Conservation (phyloP, 2,329 filamentous ascomycete genomes). For the Aspergillus piperis region DNA sequence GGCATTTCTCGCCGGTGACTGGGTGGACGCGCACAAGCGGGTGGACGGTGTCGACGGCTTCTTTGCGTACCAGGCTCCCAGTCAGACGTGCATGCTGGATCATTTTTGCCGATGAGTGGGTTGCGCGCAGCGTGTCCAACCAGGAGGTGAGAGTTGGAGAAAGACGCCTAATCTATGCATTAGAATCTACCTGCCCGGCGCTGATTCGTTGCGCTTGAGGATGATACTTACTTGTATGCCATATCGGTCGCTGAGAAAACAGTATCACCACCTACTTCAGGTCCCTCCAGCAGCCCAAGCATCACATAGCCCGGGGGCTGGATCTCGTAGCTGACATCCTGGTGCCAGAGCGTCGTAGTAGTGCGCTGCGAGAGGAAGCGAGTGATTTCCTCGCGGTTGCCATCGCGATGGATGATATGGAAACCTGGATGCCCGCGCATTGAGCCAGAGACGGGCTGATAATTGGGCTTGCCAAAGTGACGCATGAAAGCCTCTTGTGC, state of each 20-base stretch:
- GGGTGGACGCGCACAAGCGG: conserved; percentile 52
- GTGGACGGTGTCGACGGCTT: conserved; percentile 48
- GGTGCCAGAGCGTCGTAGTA: conserved; percentile 53
- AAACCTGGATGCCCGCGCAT: conserved; percentile 47
- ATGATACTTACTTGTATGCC: conserved; percentile 44
- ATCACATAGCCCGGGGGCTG: conserved; percentile 52
- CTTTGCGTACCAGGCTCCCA: conserved; percentile 48
- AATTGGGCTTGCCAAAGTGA: conserved; percentile 49
- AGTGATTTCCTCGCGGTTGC: conserved; percentile 46
- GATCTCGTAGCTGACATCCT: conserved; percentile 52
- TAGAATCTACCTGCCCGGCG: conserved; percentile 7
- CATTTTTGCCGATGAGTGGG: conserved; percentile 49
- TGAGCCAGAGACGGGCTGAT: conserved; percentile 48
- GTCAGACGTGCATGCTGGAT: conserved; percentile 45
- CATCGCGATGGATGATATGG: conserved; percentile 50
- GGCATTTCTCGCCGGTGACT: conserved; percentile 51
- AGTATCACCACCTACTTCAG: conserved; percentile 53
- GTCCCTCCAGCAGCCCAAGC: conserved; percentile 52
- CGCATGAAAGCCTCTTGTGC: conserved; percentile 48
- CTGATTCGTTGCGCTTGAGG: neutral
- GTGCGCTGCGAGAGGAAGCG: conserved; percentile 47
- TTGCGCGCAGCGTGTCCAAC: conserved; percentile 37
- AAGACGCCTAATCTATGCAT: conserved; percentile 37
- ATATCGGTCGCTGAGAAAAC: conserved; percentile 49
- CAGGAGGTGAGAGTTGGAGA: conserved; percentile 52